Percentiles rank a stretch among this genome's conserved stretches.
These are phyloP conservation scores for Aspergillus sp. DNA, from an alignment of 2,329 filamentous ascomycete genomes.

Conservation along the genomic window DNA sequence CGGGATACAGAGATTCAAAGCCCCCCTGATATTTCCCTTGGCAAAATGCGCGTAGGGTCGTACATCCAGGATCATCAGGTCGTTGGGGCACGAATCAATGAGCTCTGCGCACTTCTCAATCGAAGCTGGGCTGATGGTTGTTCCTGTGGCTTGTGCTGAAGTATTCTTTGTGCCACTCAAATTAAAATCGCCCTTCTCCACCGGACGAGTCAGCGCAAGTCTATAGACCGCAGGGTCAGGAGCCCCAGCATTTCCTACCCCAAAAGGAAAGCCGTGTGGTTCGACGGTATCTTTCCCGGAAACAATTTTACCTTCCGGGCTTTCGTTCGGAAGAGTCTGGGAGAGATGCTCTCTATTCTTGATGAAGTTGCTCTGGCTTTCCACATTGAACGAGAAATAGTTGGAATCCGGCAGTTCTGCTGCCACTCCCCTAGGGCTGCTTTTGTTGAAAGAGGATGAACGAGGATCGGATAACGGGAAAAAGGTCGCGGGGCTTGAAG, in stretches of 20 bases:
- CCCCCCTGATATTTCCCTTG: slow-evolving; percentile 71
- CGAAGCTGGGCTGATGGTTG: slow-evolving; percentile 50
- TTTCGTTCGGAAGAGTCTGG: slow-evolving; percentile 65
- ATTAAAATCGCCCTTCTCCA: slow-evolving; percentile 1
- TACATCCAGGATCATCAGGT: slow-evolving; percentile 76
- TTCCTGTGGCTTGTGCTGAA: slow-evolving; percentile 19
- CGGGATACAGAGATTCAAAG: slow-evolving; percentile 90
- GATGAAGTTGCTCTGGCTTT: slow-evolving; percentile 58
- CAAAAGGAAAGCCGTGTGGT: slow-evolving; percentile 68
- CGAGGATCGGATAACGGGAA: slow-evolving; percentile 22
- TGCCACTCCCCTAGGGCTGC: slow-evolving; percentile 16
- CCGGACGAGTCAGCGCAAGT: slow-evolving; percentile 16
- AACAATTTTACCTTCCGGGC: slow-evolving; percentile 24
- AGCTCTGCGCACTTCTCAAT: slow-evolving; percentile 57
- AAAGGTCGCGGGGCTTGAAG: slow-evolving; percentile 19
- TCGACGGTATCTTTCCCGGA: slow-evolving; percentile 75
- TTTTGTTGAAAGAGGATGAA: slow-evolving; percentile 22
- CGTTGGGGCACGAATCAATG: slow-evolving; percentile 51
- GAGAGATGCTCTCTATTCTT: slow-evolving; percentile 74
- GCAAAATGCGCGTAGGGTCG: slow-evolving; percentile 82
- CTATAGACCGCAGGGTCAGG: slow-evolving; percentile 21
- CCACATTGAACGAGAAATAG: slow-evolving; percentile 78
- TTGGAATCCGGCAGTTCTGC: slow-evolving; percentile 64
- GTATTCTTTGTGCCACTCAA: not conserved
- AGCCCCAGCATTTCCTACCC: slow-evolving; percentile 19